Conservation (phyloP, 176 grass and related monocot genomes). For the Eleusine indica region DNA sequence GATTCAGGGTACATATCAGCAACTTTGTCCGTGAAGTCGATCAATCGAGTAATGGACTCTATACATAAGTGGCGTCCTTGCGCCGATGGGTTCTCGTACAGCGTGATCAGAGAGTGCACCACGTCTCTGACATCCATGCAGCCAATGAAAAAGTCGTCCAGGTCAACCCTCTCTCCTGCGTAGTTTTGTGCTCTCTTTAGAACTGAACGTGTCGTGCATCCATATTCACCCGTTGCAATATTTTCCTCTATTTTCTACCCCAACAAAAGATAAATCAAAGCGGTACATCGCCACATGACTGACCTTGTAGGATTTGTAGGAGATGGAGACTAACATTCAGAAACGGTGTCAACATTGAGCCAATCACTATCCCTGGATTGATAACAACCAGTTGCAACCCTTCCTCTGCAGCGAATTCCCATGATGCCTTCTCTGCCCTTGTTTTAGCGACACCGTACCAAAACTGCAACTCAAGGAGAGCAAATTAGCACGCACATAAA, state of each 20-base stretch:
- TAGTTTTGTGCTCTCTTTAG: background rate
- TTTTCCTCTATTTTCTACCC: background rate
- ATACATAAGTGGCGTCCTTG: conserved; percentile 62
- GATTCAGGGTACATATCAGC: conserved; percentile 54
- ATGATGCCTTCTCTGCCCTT: conserved; percentile 60
- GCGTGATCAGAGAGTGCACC: conserved; percentile 31
- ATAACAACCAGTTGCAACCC: conserved; percentile 51
- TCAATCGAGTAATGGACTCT: conserved; percentile 20
- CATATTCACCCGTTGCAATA: background rate
- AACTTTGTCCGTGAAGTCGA: conserved; percentile 42
- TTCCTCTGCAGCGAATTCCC: conserved; percentile 52
- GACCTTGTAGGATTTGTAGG: conserved; percentile 41
- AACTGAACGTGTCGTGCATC: background rate
- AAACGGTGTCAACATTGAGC: conserved; percentile 43
- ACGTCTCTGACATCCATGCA: conserved; percentile 61
- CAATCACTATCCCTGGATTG: conserved; percentile 56
- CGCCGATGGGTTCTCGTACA: conserved; percentile 44
- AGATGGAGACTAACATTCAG: conserved; percentile 6
- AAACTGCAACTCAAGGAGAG: conserved; percentile 17
- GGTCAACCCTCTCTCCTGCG: conserved; percentile 39
- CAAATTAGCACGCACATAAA: background rate
- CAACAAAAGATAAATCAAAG: background rate
- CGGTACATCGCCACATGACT: background rate
- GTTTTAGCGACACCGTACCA: conserved; percentile 70
- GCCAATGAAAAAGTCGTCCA: conserved; percentile 36